These are phyloP conservation scores for Nymphaea thermarum DNA, from an alignment of 164 flowering plant genomes.

Conservation along the genomic window DNA sequence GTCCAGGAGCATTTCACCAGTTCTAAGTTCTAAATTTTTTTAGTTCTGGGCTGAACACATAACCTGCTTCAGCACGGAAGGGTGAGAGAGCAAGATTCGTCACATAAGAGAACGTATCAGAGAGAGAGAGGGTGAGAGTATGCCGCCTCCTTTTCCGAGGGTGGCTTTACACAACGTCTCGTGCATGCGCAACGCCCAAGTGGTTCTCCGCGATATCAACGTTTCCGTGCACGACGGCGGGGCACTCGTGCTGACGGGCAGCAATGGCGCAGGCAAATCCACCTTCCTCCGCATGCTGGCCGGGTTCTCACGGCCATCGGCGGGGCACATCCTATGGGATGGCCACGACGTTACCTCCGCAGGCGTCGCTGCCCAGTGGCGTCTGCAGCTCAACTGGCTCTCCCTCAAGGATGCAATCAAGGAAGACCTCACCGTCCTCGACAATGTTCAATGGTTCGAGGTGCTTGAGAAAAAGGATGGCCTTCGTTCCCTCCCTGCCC, in stretches of 20 bases:
- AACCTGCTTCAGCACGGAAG: no score
- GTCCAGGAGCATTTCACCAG: no score
- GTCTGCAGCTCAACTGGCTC: constrained; percentile 88
- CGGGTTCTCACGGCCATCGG: constrained; percentile 77
- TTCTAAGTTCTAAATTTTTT: no score
- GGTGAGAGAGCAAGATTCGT: no score
- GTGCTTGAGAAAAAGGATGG: constrained; percentile 72
- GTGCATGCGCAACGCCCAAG: constrained; percentile 89
- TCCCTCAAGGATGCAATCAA: constrained; percentile 80
- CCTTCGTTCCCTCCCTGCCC: constrained; percentile 34
- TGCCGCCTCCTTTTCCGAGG: constrained; percentile 52
- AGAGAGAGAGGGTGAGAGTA: neutral
- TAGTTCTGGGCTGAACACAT: no score
- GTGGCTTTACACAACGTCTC: constrained; percentile 73
- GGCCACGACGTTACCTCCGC: constrained; percentile 70
- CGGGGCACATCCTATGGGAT: constrained; percentile 83
- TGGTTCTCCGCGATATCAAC: constrained; percentile 62
- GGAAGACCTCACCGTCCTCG: constrained; percentile 57
- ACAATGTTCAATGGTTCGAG: constrained; percentile 79
- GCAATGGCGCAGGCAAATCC: constrained; percentile 82
- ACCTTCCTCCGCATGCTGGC: constrained; percentile 88
- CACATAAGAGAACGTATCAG: no score
- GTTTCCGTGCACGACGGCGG: constrained; percentile 71
- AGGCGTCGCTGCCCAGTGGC: constrained; percentile 78
- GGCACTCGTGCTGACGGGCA: constrained; percentile 71